These are phyloP conservation scores for Aspergillus persii DNA, from an alignment of 2,329 filamentous ascomycete species.

Conservation along the genomic window DNA sequence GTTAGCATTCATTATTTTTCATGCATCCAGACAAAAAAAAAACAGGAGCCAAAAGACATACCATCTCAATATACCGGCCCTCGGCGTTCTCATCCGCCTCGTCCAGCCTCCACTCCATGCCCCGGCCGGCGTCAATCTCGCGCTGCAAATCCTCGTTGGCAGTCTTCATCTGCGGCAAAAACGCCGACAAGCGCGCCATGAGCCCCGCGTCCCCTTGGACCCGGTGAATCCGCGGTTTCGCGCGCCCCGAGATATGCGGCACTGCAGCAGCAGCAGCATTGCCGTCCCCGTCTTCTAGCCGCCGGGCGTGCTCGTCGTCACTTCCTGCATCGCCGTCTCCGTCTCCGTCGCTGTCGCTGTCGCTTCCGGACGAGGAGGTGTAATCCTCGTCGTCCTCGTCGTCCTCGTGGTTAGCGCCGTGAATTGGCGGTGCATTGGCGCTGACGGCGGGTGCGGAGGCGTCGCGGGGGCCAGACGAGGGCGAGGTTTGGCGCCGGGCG, in stretches of 20 bases:
- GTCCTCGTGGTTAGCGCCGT: constrained; percentile 6
- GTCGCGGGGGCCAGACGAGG: background rate
- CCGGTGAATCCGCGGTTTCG: constrained; percentile 35
- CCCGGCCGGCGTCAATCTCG: constrained; percentile 36
- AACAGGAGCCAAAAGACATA: constrained; percentile 15
- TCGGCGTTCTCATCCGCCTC: constrained; percentile 32
- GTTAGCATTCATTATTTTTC: background rate
- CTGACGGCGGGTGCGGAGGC: background rate
- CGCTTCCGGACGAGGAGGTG: constrained; percentile 23
- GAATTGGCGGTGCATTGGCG: background rate
- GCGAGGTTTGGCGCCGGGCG: background rate
- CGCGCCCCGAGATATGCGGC: constrained; percentile 28
- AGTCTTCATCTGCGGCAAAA: constrained; percentile 43
- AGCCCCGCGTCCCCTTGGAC: constrained; percentile 29
- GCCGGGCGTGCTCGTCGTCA: constrained; percentile 3
- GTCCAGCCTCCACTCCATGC: constrained; percentile 34
- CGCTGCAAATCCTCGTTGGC: constrained; percentile 44
- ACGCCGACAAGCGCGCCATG: constrained; percentile 38
- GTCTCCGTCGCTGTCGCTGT: constrained; percentile 22
- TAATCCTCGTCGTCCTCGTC: constrained; percentile 22
- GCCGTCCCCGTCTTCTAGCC: background rate
- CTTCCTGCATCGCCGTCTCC: constrained; percentile 7
- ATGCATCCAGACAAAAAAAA: background rate
- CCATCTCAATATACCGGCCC: constrained; percentile 45
- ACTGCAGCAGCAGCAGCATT: constrained; percentile 15